A percentile compares a stretch with the other conserved stretches of the same genome.
Conservation (phyloP, 257 asterid species). For the Fraxinus excelsior region DNA sequence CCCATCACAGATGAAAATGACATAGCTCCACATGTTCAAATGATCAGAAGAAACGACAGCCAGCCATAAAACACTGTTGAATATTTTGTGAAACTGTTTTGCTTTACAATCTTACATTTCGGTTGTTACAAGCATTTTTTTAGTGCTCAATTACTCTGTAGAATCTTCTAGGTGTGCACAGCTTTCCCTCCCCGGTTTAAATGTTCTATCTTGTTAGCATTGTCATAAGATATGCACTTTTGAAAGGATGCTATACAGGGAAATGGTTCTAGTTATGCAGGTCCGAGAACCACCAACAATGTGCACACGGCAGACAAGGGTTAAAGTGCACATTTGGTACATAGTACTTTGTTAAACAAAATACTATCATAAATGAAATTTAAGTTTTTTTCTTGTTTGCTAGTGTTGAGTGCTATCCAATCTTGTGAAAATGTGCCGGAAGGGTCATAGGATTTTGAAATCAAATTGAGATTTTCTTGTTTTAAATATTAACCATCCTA, state of each 20-base stretch:
- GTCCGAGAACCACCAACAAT: neutral
- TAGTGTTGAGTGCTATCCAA: neutral
- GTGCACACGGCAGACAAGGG: neutral
- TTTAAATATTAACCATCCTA: no score
- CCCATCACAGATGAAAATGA: slow-evolving; percentile 83
- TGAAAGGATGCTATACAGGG: no score
- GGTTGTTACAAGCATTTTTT: no score
- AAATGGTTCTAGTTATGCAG: neutral
- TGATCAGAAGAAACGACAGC: slow-evolving; percentile 59
- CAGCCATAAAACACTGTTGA: no score
- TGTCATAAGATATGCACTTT: neutral
- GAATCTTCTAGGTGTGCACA: neutral
- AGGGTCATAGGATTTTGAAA: neutral
- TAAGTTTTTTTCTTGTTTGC: neutral
- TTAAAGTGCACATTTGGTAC: no score
- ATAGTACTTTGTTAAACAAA: no score
- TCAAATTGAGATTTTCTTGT: neutral
- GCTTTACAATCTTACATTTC: no score
- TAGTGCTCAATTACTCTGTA: neutral
- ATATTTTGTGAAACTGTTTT: no score
- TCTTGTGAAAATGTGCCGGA: no score
- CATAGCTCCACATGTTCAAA: slow-evolving; percentile 73
- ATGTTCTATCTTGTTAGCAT: neutral
- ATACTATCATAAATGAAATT: no score
- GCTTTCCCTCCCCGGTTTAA: neutral